A percentile compares a stretch with the other conserved stretches of the same genome.
Evolutionary conservation across 2,329 filamentous ascomycete species (phyloP).

Genomic region (Fusarium chlamydosporum): DNA sequence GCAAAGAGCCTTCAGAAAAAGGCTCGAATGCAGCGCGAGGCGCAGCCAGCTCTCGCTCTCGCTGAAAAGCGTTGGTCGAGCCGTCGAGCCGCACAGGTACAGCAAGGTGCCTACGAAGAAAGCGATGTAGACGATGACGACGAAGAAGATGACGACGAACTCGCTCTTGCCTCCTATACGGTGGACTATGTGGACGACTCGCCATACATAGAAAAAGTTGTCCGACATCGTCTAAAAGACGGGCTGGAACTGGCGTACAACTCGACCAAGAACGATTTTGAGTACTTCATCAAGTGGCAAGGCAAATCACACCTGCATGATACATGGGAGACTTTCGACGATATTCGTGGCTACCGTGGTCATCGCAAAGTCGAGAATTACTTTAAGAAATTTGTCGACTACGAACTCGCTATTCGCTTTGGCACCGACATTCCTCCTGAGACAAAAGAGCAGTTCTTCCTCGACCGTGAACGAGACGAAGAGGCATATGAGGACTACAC

Average conservation of each 20-base stretch:
- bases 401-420: constrained; percentile 82
- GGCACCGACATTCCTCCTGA: constrained; percentile 84
- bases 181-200: constrained; percentile 80
- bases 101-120: constrained; percentile 74
- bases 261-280: constrained; percentile 79
- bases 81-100: constrained; percentile 81
- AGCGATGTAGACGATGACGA: constrained; percentile 76
- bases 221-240: constrained; percentile 86
- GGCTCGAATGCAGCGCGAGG: constrained; percentile 79
- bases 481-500: constrained; percentile 92
- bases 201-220: constrained; percentile 90
- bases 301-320: constrained; percentile 95
- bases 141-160: constrained; percentile 74
- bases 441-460: constrained; percentile 91
- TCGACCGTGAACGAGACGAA: constrained; percentile 92
- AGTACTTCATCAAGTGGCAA: constrained; percentile 97
- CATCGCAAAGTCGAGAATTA: constrained; percentile 95
- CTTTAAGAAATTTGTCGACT: constrained; percentile 83
- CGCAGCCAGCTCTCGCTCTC: constrained; percentile 75
- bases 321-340: constrained; percentile 89
- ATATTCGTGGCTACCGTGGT: constrained; percentile 82
- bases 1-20: constrained; percentile 80
- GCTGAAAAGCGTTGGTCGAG: constrained; percentile 93
- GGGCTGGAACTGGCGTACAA: constrained; percentile 72
- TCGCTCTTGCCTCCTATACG: constrained; percentile 75